A percentile compares a stretch with the other conserved stretches of the same genome.
These are phyloP conservation scores for Mitragyna speciosa DNA, from an alignment of 257 asterid genomes.

Conservation along the genomic window DNA sequence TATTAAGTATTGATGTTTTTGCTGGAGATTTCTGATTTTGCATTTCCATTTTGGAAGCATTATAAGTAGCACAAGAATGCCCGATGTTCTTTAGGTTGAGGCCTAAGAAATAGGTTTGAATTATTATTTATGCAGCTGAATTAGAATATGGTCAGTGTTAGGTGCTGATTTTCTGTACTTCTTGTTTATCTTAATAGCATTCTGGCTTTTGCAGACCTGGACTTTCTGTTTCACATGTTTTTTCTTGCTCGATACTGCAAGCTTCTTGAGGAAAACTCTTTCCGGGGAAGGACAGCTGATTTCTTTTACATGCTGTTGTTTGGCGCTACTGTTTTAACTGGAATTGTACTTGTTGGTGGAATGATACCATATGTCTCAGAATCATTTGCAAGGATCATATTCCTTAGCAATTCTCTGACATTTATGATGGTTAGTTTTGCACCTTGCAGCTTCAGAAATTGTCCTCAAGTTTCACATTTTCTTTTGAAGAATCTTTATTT, in stretches of 20 bases:
- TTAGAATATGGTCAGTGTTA: neutral
- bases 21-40: neutral
- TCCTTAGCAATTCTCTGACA: constrained; percentile 98
- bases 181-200: constrained; percentile 1
- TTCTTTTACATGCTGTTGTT: constrained; percentile 94
- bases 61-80: too few species aligned
- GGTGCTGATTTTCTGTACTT: neutral
- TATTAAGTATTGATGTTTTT: too few species aligned
- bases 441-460: neutral
- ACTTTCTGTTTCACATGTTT: constrained; percentile 99
- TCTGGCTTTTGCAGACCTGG: constrained; percentile 67
- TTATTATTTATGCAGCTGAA: too few species aligned
- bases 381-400: constrained; percentile 89
- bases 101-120: too few species aligned
- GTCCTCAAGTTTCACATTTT: neutral
- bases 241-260: constrained; percentile 99
- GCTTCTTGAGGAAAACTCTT: constrained; percentile 96
- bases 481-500: constrained; percentile 4
- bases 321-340: constrained; percentile 91
- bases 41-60: neutral
- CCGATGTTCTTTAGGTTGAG: too few species aligned
- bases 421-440: constrained; percentile 89
- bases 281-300: constrained; percentile 96
- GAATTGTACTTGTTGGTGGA: constrained; percentile 89
- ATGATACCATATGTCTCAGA: constrained; percentile 96